phyloP scores from a whole-genome alignment of 352 stramenopile species.

The Phytophthora kernoviae region DNA sequence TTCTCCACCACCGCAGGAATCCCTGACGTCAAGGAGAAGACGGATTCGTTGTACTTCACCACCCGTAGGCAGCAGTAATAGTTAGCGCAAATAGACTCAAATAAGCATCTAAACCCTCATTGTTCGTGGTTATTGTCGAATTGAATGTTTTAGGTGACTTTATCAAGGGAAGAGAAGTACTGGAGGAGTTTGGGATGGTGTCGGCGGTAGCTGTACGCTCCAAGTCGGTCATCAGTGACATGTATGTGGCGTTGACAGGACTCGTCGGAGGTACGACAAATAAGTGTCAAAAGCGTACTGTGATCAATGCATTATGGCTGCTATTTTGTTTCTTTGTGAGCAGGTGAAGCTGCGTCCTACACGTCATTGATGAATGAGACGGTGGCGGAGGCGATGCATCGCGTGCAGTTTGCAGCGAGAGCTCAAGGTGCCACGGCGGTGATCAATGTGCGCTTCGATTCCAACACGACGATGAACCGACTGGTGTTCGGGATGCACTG shows the following conservation, averaged over 20 bases:
- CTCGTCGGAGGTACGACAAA: slow-evolving; percentile 57
- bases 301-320: neutral
- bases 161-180: slow-evolving; percentile 69
- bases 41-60: slow-evolving; percentile 63
- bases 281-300: too few relatives aligned
- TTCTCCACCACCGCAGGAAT: slow-evolving; percentile 13
- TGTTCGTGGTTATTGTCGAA: neutral
- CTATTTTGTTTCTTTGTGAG: neutral
- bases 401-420: slow-evolving; percentile 74
- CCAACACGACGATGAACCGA: slow-evolving; percentile 87
- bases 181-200: slow-evolving; percentile 79
- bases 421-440: slow-evolving; percentile 76
- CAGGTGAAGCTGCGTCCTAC: slow-evolving; percentile 75
- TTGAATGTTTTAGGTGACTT: slow-evolving; percentile 48
- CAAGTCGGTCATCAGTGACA: slow-evolving; percentile 84
- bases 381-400: slow-evolving; percentile 75
- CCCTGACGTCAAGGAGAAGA: slow-evolving; percentile 6
- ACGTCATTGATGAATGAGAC: slow-evolving; percentile 87
- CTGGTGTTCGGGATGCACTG: slow-evolving; percentile 86
- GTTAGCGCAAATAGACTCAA: neutral
- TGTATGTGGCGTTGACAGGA: slow-evolving; percentile 76
- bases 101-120: neutral
- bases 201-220: slow-evolving; percentile 77
- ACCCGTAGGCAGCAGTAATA: slow-evolving; percentile 49
- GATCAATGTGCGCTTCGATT: slow-evolving; percentile 83